Percentiles rank a stretch among this genome's conserved stretches.
Conservation (phyloP, 2,329 filamentous ascomycete genomes). For the Colletotrichum lini region DNA sequence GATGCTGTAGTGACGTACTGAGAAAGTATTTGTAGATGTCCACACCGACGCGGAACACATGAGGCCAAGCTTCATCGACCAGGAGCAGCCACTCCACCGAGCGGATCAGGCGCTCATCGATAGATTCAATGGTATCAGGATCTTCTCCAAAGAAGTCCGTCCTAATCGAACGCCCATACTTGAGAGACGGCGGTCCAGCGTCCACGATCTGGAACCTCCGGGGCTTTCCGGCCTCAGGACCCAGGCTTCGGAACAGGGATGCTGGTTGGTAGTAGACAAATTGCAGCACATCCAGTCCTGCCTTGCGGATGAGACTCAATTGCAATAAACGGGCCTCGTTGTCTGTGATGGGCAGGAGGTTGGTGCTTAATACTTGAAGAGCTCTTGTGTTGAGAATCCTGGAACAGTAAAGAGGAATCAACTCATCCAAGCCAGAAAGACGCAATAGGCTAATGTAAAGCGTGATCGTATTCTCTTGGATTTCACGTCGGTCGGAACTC, state of each 20-base stretch:
- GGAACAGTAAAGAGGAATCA: slow-evolving; percentile 91
- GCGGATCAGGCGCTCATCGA: slow-evolving; percentile 81
- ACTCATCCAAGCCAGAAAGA: slow-evolving; percentile 78
- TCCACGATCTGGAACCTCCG: slow-evolving; percentile 67
- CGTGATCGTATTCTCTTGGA: slow-evolving; percentile 82
- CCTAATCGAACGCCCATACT: slow-evolving; percentile 75
- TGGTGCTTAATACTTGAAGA: slow-evolving; percentile 80
- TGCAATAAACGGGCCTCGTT: slow-evolving; percentile 75
- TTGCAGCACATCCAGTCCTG: slow-evolving; percentile 78
- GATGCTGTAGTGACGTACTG: slow-evolving; percentile 70
- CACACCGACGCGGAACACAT: slow-evolving; percentile 77
- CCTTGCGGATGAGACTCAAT: slow-evolving; percentile 81
- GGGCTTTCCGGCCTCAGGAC: slow-evolving; percentile 48
- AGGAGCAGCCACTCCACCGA: slow-evolving; percentile 89
- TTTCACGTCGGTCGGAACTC: slow-evolving; percentile 55
- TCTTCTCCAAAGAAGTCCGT: slow-evolving; percentile 79
- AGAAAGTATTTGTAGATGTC: slow-evolving; percentile 88
- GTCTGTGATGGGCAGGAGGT: slow-evolving; percentile 81
- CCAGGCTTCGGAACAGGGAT: slow-evolving; percentile 65
- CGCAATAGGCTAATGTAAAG: slow-evolving; percentile 87
- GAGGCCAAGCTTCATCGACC: slow-evolving; percentile 79
- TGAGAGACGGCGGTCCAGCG: slow-evolving; percentile 64
- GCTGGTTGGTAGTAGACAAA: slow-evolving; percentile 80
- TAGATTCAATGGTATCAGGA: slow-evolving; percentile 65
- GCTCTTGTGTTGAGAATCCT: slow-evolving; percentile 76